phyloP scores from a whole-genome alignment of 2,329 filamentous ascomycete genomes.

The Bipolaris gigantea region DNA sequence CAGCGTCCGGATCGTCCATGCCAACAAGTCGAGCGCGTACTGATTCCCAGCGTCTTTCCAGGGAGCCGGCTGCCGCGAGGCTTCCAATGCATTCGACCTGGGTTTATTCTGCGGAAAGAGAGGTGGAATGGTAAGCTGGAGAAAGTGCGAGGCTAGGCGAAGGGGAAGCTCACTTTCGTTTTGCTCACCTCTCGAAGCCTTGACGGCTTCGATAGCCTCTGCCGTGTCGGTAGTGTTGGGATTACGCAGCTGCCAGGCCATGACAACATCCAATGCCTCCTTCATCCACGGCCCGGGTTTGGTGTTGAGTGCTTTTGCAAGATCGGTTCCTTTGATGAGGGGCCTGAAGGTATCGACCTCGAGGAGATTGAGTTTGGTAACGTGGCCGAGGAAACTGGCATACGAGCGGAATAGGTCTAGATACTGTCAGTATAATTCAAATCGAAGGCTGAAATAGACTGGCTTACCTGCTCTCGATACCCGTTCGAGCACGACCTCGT shows the following conservation, averaged over 20 bases:
- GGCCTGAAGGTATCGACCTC: slow-evolving; percentile 54
- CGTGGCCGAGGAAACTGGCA: slow-evolving; percentile 55
- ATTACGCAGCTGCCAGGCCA: slow-evolving; percentile 87
- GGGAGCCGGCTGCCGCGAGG: slow-evolving; percentile 57
- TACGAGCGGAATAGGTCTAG: slow-evolving; percentile 56
- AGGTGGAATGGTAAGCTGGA: slow-evolving; percentile 66
- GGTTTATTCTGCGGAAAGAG: slow-evolving; percentile 57
- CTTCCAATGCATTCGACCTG: slow-evolving; percentile 52
- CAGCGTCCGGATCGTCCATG: slow-evolving; percentile 61
- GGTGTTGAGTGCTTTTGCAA: slow-evolving; percentile 67
- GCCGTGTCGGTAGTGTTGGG: slow-evolving; percentile 63
- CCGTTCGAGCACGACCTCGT: slow-evolving; percentile 57
- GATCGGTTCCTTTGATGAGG: slow-evolving; percentile 70
- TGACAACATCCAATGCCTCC: slow-evolving; percentile 73
- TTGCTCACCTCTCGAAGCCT: slow-evolving; percentile 48
- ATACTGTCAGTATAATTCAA: slow-evolving; percentile 16
- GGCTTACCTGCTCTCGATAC: slow-evolving; percentile 49
- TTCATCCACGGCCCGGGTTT: slow-evolving; percentile 84
- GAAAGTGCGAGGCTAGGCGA: slow-evolving; percentile 57
- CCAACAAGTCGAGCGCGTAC: slow-evolving; percentile 59
- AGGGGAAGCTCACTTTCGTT: slow-evolving; percentile 55
- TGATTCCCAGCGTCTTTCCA: slow-evolving; percentile 61
- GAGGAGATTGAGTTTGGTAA: slow-evolving; percentile 55
- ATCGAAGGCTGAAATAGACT: background rate
- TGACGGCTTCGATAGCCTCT: slow-evolving; percentile 51